Conservation (phyloP, 768 basidiomycete genomes). For the Kwoniella heveanensis region DNA sequence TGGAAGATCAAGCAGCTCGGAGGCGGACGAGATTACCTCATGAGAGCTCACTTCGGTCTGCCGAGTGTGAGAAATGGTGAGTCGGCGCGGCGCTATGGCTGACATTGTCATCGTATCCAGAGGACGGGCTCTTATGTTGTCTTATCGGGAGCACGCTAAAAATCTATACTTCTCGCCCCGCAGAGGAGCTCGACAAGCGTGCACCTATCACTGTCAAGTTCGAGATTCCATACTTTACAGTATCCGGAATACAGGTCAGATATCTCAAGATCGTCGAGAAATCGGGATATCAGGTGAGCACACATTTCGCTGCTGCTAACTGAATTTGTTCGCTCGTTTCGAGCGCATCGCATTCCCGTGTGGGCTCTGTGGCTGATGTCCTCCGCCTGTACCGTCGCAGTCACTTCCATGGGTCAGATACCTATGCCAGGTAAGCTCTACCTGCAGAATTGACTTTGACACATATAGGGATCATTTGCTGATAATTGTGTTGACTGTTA, state of each 20-base stretch:
- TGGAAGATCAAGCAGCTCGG: constrained; percentile 99
- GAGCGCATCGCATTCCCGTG: too few relatives aligned
- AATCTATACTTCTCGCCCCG: too few relatives aligned
- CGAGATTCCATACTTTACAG: constrained; percentile 98
- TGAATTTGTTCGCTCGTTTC: too few relatives aligned
- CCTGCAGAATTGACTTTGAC: not conserved
- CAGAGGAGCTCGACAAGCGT: constrained; percentile 78
- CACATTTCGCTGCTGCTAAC: too few relatives aligned
- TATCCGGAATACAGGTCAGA: constrained; percentile 96
- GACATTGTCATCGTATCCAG: not conserved
- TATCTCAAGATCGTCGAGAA: constrained; percentile 99
- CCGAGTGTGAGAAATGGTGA: constrained; percentile 87
- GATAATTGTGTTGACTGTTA: too few relatives aligned
- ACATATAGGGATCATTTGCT: not conserved
- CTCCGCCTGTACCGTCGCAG: not conserved
- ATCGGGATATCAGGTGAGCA: constrained; percentile 71
- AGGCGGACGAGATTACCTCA: constrained; percentile 92
- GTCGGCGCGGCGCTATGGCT: constrained; percentile 47
- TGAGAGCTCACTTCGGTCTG: constrained; percentile 96
- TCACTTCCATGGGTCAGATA: constrained; percentile 88
- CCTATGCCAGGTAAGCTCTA: constrained; percentile 66
- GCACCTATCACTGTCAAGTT: constrained; percentile 96
- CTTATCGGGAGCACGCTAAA: too few relatives aligned
- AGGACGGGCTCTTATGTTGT: too few relatives aligned
- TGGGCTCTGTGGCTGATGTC: too few relatives aligned